Evolutionary conservation across 176 grass and related monocot genomes (phyloP), one percentile per base, ranked within the genome.

Genomic region (Oryza officinalis): DNA sequence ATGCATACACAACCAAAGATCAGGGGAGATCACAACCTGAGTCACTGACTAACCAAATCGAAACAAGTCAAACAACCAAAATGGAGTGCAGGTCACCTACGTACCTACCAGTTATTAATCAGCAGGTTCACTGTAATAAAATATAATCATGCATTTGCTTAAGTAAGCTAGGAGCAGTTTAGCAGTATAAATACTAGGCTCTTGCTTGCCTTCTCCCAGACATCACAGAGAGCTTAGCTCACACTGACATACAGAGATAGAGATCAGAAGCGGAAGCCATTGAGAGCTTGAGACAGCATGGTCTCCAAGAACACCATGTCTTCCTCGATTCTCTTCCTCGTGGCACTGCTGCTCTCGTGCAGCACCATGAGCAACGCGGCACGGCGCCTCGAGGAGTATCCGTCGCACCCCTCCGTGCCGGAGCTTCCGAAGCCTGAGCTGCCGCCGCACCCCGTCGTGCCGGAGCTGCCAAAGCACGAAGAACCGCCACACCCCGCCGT

Each of bases 331-430:
- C 11, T 30, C 13, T 64, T 85, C 17, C 50, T 89, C 17, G 0
- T 38, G 35, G 81, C 47, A 13, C 87, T 84, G 27, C 87, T 88
- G 72, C 75, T 88, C 46, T 60, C 76, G 0, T 80, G 81, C 69
- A 63, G 81, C 30, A 8, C 32, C 69, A 69, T 80, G 87, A 65
- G 82, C 82, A 85, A 30, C 18, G 82, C 13, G 10, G 71, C 82
- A 17, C 46, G 46, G 14, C 15, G 46, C 13, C 46, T 49, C 49
- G 85, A 75, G 27, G 60, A 22, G 57, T 65, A 78, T 3, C 57
- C 80, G 14, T 6, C 75, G 0, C 71, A 59, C 49, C 30, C 50
- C 0, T 0, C 0, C 20, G 49, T 35, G 73, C 20, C 28, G 0
- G 49, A 75, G 28, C 3, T 59, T 4, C 49, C 72, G 0, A 75